Percentiles rank a stretch among this genome's conserved stretches.
phyloP scores from a whole-genome alignment of 306 rosid species.

The Amphicarpaea edgeworthii region DNA sequence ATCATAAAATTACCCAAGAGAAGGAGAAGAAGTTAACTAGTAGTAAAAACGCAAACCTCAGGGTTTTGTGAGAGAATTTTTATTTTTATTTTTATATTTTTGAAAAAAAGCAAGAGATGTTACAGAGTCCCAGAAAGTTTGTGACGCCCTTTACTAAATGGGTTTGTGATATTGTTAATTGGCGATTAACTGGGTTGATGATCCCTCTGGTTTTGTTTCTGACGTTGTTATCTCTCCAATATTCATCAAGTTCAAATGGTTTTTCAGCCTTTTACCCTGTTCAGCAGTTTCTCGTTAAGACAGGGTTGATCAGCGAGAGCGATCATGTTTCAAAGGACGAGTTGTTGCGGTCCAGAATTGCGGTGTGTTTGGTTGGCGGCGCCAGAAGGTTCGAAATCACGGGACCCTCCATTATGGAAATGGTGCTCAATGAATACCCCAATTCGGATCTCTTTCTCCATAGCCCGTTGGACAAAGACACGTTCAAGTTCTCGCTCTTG shows the following conservation, averaged over 20 bases:
- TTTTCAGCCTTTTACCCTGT: slow-evolving; percentile 51
- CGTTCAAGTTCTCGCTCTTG: slow-evolving; percentile 77
- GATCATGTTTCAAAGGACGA: slow-evolving; percentile 48
- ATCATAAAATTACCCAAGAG: background rate
- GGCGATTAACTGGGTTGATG: slow-evolving; percentile 60
- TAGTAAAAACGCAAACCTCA: background rate
- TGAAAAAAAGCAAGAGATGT: slow-evolving; percentile 23
- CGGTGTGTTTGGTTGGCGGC: slow-evolving; percentile 94
- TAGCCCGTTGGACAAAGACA: slow-evolving; percentile 65
- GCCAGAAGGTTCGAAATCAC: slow-evolving; percentile 94
- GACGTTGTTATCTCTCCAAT: slow-evolving; percentile 52
- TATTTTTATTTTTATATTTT: too few species aligned
- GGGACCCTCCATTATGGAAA: slow-evolving; percentile 80
- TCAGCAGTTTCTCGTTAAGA: slow-evolving; percentile 48
- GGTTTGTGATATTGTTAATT: slow-evolving; percentile 54
- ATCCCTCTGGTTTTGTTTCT: slow-evolving; percentile 62
- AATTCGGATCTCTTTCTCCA: slow-evolving; percentile 87
- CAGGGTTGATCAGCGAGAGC: background rate
- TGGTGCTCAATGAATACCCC: slow-evolving; percentile 66
- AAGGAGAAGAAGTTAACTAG: background rate
- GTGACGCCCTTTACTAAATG: slow-evolving; percentile 43
- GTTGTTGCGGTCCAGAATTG: slow-evolving; percentile 71
- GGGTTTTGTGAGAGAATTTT: slow-evolving; percentile 33
- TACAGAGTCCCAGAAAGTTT: slow-evolving; percentile 41
- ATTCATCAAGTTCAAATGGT: slow-evolving; percentile 42